Evolutionary conservation across 2,329 filamentous ascomycete species (phyloP).

Genomic region (Venturia asperata): DNA sequence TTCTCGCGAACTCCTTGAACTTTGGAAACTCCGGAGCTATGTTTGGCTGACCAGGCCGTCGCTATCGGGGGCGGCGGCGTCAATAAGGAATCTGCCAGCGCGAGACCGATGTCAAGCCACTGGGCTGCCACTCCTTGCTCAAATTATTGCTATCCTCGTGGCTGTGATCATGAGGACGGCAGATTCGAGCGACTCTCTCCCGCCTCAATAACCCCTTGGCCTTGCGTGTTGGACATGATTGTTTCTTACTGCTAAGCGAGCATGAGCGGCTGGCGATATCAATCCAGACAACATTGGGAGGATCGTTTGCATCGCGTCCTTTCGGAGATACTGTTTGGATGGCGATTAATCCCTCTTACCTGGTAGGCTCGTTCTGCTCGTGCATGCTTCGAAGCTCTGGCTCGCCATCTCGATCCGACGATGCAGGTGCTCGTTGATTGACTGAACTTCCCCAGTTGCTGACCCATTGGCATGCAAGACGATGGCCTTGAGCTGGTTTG

Average conservation of each 20-base stretch:
- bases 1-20: background rate
- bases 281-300: background rate
- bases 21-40: background rate
- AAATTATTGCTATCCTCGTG: background rate
- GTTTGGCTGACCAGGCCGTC: background rate
- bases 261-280: background rate
- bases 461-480: background rate
- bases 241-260: background rate
- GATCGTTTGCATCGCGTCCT: background rate
- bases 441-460: background rate
- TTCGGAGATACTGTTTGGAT: background rate
- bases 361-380: background rate
- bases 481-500: background rate
- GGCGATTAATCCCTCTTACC: background rate
- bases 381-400: background rate
- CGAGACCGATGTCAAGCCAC: background rate
- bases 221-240: background rate
- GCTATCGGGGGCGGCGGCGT: background rate
- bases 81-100: background rate
- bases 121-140: background rate
- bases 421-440: background rate
- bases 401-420: background rate
- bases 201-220: background rate
- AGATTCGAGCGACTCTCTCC: background rate
- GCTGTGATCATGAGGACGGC: background rate